Evolutionary conservation across 23 red algal species (phyloP).

Genomic region (Gracilariopsis chorda): DNA sequence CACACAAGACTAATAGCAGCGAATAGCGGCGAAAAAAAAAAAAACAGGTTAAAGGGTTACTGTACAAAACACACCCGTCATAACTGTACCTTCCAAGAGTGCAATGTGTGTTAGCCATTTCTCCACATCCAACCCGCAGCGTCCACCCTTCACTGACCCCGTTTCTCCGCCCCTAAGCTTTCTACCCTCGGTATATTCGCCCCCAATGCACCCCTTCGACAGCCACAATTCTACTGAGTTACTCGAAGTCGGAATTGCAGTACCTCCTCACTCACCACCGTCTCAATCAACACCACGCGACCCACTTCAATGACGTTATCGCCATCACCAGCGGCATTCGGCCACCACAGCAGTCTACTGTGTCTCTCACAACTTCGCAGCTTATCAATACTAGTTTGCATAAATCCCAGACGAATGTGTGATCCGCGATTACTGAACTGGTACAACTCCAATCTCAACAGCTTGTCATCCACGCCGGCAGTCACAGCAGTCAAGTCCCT

Average conservation of each 20-base stretch:
- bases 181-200: too few relatives aligned
- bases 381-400: conserved; percentile 54
- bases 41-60: too few relatives aligned
- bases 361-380: neutral
- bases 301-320: conserved; percentile 28
- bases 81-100: too few relatives aligned
- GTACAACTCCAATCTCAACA: conserved; percentile 65
- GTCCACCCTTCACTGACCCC: too few relatives aligned
- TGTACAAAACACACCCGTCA: too few relatives aligned
- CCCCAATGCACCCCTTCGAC: too few relatives aligned
- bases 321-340: conserved; percentile 13
- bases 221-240: conserved; percentile 26
- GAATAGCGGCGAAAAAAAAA: too few relatives aligned
- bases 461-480: conserved; percentile 52
- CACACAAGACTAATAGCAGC: too few relatives aligned
- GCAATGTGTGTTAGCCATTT: too few relatives aligned
- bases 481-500: conserved; percentile 42
- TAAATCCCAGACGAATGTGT: conserved; percentile 38
- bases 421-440: conserved; percentile 24
- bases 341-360: conserved; percentile 42
- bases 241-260: conserved; percentile 50
- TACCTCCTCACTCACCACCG: neutral
- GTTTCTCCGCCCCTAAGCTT: too few relatives aligned
- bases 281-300: conserved; percentile 18
- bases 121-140: too few relatives aligned